Percentiles rank a stretch among this genome's conserved stretches.
phyloP scores from a whole-genome alignment of 306 rosid species.

The Hylodesmum podocarpum region DNA sequence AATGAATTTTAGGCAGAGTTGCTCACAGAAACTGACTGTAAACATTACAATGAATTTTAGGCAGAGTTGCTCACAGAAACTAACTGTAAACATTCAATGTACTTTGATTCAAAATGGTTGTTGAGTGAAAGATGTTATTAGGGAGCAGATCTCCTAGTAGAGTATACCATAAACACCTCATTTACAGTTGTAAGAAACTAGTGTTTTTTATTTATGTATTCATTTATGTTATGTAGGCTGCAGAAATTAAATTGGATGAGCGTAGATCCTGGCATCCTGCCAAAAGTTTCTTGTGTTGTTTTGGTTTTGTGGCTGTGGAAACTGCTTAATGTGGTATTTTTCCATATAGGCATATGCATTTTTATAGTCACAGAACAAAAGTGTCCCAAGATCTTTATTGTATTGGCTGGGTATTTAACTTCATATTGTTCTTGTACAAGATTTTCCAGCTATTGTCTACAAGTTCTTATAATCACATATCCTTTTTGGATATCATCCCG shows the following conservation, averaged over 20 bases:
- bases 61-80: not conserved
- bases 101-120: not conserved
- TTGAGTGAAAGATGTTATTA: slow-evolving; percentile 11
- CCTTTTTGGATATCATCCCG: not conserved
- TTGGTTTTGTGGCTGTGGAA: not conserved
- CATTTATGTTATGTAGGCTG: not conserved
- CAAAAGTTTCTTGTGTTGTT: not conserved
- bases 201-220: not conserved
- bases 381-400: not conserved
- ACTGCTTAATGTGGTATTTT: not conserved
- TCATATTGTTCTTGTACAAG: not conserved
- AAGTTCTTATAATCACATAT: not conserved
- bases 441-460: not conserved
- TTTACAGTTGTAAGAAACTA: not conserved
- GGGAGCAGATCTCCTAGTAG: not conserved
- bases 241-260: not conserved
- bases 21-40: not conserved
- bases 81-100: not conserved
- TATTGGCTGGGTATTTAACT: slow-evolving; percentile 1
- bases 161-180: not conserved
- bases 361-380: not conserved
- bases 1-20: not conserved
- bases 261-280: slow-evolving; percentile 29
- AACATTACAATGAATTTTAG: not conserved
- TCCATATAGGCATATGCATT: not conserved